Base-by-base conservation (phyloP, 2,329 filamentous ascomycete species). In the Penicillium glabrum region DNA sequence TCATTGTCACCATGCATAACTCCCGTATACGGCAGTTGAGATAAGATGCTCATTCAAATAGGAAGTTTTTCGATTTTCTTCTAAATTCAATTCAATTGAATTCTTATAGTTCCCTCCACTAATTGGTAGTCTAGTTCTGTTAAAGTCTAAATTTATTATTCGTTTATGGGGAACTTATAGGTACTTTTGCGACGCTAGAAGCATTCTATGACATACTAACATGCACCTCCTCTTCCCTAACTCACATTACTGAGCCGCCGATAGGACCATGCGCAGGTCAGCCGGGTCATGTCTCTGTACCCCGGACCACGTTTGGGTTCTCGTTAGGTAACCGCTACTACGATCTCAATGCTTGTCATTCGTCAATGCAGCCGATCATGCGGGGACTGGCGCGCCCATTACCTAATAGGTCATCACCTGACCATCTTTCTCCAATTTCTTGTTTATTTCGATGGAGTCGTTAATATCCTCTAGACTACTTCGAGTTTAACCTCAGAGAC, bases 341-440 rank as follows among this genome's bases (percentile, higher is more conserved):
- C 33, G 10, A 46, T 46, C 33, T n/a, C 47, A 49, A 41, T 29
- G 11, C 8, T 19, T 45, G 2, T 58, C 8, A 65, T 59, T 65
- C 43, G 59, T 49, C 43, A 21, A 46, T 44, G n/a, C n/a, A 48
- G 57, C 41, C 55, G 62, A 63, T 62, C 60, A 61, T 66, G 64
- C 61, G 64, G 64, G 62, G 61, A 46, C 23, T 44, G 8, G 43
- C 35, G 49, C 53, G 46, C 41, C 46, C 50, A 61, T 66, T 66
- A 66, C 62, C 58, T 64, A 66, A 66, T 55, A 16, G 19, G 29
- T 8, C 56, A 62, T 66, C 64, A 66, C 61, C 61, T 66, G 64
- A 66, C 47, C 48, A 26, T 11, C 44, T 43, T 51, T 50, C 47
- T 56, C 41, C 51, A 51, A 45, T 31, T 55, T 31, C 27, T 48